Evolutionary conservation across 441 rosid genomes (phyloP).

Genomic region (Cnidoscolus chayamansa): DNA sequence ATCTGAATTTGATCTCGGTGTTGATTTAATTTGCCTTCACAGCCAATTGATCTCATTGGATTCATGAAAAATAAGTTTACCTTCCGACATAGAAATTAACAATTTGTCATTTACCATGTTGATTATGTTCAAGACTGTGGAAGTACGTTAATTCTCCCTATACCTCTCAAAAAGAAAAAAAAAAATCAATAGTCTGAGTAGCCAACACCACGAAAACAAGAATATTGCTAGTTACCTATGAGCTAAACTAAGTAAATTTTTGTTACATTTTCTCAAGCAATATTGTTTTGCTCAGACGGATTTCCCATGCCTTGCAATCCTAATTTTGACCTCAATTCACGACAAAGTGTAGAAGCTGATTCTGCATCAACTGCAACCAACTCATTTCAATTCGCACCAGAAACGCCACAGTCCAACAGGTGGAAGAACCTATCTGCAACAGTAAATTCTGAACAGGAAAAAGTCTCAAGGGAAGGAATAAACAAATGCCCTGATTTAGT

Average conservation of each 20-base stretch:
- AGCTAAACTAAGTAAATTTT: not conserved
- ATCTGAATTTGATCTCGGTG: not conserved
- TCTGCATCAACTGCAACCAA: constrained; percentile 29
- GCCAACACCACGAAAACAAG: not conserved
- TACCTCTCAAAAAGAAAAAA: too few species aligned
- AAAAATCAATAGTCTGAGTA: not conserved
- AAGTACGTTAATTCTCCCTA: too few species aligned
- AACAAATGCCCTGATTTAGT: constrained; percentile 31
- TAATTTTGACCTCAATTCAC: constrained; percentile 45
- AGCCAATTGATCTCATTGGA: not conserved
- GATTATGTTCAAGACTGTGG: too few species aligned
- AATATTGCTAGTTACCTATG: too few species aligned
- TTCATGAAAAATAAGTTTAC: not conserved
- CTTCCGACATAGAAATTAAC: not conserved
- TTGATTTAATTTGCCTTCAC: not conserved
- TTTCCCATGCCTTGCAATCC: constrained; percentile 37
- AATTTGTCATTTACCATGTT: too few species aligned
- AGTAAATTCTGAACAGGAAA: constrained; percentile 10
- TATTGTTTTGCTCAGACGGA: constrained; percentile 44
- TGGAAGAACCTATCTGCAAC: constrained; percentile 22
- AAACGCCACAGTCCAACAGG: constrained; percentile 31
- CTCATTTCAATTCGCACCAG: constrained; percentile 37
- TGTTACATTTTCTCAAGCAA: not conserved
- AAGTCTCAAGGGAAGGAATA: constrained; percentile 30
- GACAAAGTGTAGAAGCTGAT: constrained; percentile 43